Conservation (phyloP, 2,329 filamentous ascomycete species). For the Pseudogymnoascus sp. region DNA sequence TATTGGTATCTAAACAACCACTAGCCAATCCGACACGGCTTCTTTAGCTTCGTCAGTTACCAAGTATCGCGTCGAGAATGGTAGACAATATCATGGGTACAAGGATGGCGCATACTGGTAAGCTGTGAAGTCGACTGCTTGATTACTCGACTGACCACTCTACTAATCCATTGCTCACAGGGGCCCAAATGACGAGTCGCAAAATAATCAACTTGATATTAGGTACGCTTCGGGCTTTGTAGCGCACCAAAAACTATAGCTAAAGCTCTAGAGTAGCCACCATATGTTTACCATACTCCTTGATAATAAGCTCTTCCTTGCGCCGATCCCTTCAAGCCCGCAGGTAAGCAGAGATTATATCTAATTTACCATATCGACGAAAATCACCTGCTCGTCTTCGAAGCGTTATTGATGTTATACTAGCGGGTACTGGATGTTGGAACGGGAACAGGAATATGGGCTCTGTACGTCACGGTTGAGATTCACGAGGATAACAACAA, state of each 20-base stretch:
- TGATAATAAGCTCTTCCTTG: slow-evolving; percentile 20
- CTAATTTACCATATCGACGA: background rate
- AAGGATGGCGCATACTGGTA: slow-evolving; percentile 33
- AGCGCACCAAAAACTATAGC: background rate
- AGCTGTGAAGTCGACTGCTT: background rate
- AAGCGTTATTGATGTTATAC: background rate
- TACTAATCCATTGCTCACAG: background rate
- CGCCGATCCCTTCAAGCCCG: slow-evolving; percentile 24
- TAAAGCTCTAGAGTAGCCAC: slow-evolving; percentile 12
- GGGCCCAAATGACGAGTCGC: slow-evolving; percentile 24
- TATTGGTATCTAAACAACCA: background rate
- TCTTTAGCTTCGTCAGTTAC: slow-evolving; percentile 20
- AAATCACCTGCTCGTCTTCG: background rate
- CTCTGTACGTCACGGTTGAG: slow-evolving; percentile 30
- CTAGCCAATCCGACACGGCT: slow-evolving; percentile 10
- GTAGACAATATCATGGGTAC: slow-evolving; percentile 39
- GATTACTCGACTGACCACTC: background rate
- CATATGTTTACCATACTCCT: slow-evolving; percentile 21
- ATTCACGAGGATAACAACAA: slow-evolving; percentile 24
- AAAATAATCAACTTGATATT: slow-evolving; percentile 24
- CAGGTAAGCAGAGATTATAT: slow-evolving; percentile 14
- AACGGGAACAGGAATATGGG: slow-evolving; percentile 37
- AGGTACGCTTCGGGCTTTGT: background rate
- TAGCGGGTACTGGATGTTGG: slow-evolving; percentile 32
- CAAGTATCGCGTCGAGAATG: slow-evolving; percentile 33